Evolutionary conservation across 2,329 filamentous ascomycete genomes (phyloP), one percentile per base, ranked within the genome.

Genomic region (Fusarium austroafricanum): DNA sequence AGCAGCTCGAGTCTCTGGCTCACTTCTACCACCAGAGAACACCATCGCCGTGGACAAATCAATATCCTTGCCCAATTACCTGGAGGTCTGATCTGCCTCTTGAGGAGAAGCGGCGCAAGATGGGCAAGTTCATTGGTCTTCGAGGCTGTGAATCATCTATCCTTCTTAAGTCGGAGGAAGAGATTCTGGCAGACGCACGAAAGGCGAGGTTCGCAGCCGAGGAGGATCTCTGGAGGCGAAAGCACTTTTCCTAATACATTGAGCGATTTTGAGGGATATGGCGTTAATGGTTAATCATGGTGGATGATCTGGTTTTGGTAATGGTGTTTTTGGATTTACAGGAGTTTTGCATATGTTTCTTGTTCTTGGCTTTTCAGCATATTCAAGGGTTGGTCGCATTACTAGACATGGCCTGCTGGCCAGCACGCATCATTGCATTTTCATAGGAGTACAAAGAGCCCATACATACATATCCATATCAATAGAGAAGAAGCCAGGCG

Each of bases 41-140:
- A 1, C 87, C 86, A 2, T 81, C 81, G 60, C 74, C 76, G n/a
- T 87, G 83, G 80, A 84, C 85, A 4, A 68, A 76, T 49, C 82
- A 86, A 62, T 94, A 94, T 76, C 91, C 91, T 0, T 88, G 87
- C 68, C 88, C 86, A n/a, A 86, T 94, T 74, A 78, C 81, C 53
- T 93, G 90, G 91, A 76, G 78, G 3, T 77, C 78, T 7, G 79
- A 83, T 61, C 76, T 88, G 61, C 78, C 81, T 4, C 76, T 89
- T 26, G 86, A 89, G 76, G 85, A 94, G 75, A 94, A 94, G 83
- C 83, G 91, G 65, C 82, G 90, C 65, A 89, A 89, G 79, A 87
- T 93, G 75, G 91, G 91, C 44, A 83, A 86, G 70, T 94, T 94
- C 70, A 92, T 93, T 75, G 91, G 91, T 14, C 80, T 94, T 57